Percentiles rank a stretch among this genome's conserved stretches.
Conservation (phyloP, 352 stramenopile species). For the Globisporangium nagaii region DNA sequence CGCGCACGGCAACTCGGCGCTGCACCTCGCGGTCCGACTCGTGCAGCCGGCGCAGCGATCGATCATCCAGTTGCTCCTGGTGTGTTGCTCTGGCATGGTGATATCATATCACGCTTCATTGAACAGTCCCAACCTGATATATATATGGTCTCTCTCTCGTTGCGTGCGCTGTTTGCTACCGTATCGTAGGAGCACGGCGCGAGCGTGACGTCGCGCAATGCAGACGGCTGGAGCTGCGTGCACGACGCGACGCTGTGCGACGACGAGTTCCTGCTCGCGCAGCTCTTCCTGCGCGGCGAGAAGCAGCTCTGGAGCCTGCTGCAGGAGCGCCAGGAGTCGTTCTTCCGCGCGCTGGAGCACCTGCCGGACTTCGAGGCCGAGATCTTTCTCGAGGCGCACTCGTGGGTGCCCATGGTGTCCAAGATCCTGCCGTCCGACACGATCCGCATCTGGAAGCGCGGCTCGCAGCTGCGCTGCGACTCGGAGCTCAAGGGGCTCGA, state of each 20-base stretch:
- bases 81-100: no score
- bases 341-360: slow-evolving; percentile 55
- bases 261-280: slow-evolving; percentile 68
- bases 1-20: slow-evolving; percentile 52
- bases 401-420: slow-evolving; percentile 78
- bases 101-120: no score
- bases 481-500: slow-evolving; percentile 73
- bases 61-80: slow-evolving; percentile 57
- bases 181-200: slow-evolving; percentile 30
- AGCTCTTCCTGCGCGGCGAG: slow-evolving; percentile 59
- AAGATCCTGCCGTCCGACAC: slow-evolving; percentile 74
- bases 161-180: background rate
- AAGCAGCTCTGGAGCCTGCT: slow-evolving; percentile 51
- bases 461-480: slow-evolving; percentile 62
- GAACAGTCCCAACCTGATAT: background rate
- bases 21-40: slow-evolving; percentile 69
- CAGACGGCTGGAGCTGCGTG: slow-evolving; percentile 65
- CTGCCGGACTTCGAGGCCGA: slow-evolving; percentile 78
- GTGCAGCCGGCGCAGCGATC: slow-evolving; percentile 52
- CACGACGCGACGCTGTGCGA: slow-evolving; percentile 73
- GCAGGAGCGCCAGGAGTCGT: slow-evolving; percentile 39
- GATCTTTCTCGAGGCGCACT: slow-evolving; percentile 74
- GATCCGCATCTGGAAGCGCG: slow-evolving; percentile 64
- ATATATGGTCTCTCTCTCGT: background rate
- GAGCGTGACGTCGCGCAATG: slow-evolving; percentile 25